Evolutionary conservation across 2,329 filamentous ascomycete species (phyloP).

Genomic region (Sporothrix dimorphospora): DNA sequence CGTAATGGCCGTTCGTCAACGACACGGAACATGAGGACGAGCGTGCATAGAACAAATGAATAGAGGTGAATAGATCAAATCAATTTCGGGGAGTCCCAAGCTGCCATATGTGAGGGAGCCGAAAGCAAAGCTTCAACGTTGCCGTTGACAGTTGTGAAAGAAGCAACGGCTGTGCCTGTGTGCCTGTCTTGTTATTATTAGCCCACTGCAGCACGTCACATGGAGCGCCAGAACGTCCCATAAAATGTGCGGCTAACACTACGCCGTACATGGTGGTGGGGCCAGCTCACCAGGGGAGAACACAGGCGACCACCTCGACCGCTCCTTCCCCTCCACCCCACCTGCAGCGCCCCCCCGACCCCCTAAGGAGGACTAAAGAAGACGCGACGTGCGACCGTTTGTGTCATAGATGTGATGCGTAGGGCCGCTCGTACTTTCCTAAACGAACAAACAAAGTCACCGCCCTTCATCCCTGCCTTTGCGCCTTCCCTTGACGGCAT

Average conservation of each 20-base stretch:
- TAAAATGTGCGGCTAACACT: constrained; percentile 16
- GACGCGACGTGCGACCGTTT: constrained; percentile 17
- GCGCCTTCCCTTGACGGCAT: neutral
- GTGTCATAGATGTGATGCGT: constrained; percentile 19
- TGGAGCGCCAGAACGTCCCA: constrained; percentile 6
- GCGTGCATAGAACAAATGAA: neutral
- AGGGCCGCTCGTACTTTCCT: neutral
- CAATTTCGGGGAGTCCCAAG: neutral
- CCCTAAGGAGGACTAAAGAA: neutral
- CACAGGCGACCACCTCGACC: constrained; percentile 4
- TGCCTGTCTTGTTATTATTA: constrained; percentile 25
- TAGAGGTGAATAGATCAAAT: neutral
- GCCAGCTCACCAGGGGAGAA: constrained; percentile 7
- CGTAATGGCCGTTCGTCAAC: neutral
- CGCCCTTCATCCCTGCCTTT: constrained; percentile 22
- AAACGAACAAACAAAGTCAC: constrained; percentile 7
- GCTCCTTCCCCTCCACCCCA: constrained; percentile 23
- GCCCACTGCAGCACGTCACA: constrained; percentile 16
- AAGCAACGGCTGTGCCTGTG: neutral
- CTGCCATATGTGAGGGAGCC: neutral
- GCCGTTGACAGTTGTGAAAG: neutral
- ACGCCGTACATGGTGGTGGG: neutral
- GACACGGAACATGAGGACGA: neutral
- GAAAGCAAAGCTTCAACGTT: neutral
- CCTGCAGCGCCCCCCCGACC: constrained; percentile 10